phyloP scores from a whole-genome alignment of 2,329 filamentous ascomycete species.

The Arachnomyces sp. region DNA sequence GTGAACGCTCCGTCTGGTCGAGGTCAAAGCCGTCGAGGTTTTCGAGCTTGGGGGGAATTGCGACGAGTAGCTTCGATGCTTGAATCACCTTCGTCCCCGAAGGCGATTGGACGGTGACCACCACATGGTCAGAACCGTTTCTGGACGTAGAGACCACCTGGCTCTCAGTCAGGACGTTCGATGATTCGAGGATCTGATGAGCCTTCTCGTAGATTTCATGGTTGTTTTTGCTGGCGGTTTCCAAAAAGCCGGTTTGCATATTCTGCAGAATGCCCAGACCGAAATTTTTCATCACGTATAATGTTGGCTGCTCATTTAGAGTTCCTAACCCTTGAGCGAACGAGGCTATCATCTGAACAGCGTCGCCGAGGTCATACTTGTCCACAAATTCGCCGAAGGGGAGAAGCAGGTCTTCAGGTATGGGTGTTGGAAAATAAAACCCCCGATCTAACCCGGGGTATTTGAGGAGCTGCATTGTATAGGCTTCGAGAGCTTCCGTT shows the following conservation, averaged over 20 bases:
- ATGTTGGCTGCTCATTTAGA: constrained; percentile 34
- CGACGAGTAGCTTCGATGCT: constrained; percentile 35
- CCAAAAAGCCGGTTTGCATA: constrained; percentile 3
- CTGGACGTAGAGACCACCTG: constrained; percentile 16
- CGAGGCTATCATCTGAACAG: constrained; percentile 35
- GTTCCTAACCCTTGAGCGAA: constrained; percentile 41
- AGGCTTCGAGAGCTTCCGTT: constrained; percentile 2
- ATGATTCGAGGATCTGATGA: constrained; percentile 13
- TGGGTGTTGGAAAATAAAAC: constrained; percentile 35
- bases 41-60: constrained; percentile 34
- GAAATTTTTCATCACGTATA: constrained; percentile 41
- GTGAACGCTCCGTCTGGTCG: constrained; percentile 20
- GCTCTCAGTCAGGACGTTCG: constrained; percentile 21
- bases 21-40: constrained; percentile 34
- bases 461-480: constrained; percentile 1
- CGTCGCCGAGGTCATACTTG: constrained; percentile 41
- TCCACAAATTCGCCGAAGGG: constrained; percentile 43
- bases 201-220: constrained; percentile 20
- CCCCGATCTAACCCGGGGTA: constrained; percentile 2
- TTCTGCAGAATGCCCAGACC: constrained; percentile 20
- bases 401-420: constrained; percentile 41
- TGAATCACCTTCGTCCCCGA: constrained; percentile 25
- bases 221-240: constrained; percentile 3
- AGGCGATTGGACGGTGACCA: constrained; percentile 25
- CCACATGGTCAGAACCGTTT: constrained; percentile 10